Percentiles rank a stretch among this genome's conserved stretches.
Evolutionary conservation across 129 eudicot genomes (phyloP).

Genomic region (Chrysanthemum seticuspe): DNA sequence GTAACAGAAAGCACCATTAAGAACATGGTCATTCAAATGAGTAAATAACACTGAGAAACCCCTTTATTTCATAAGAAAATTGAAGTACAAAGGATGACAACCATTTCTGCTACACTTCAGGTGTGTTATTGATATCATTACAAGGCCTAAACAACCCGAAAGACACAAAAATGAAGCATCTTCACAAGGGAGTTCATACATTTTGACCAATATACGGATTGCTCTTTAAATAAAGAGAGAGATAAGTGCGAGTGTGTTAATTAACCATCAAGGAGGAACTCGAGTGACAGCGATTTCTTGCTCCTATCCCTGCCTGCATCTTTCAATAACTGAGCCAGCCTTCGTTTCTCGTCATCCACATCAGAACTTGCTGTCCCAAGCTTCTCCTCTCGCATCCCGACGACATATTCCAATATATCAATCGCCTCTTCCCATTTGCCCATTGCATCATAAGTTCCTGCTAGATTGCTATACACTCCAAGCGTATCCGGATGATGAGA

Average conservation of each 20-base stretch:
- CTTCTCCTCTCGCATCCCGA: conserved; percentile 79
- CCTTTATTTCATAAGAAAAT: neutral
- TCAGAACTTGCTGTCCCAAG: conserved; percentile 87
- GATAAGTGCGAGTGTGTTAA: conserved; percentile 5
- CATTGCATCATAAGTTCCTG: conserved; percentile 96
- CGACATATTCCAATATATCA: conserved; percentile 70
- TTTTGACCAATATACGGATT: conserved; percentile 21
- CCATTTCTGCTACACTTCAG: conserved; percentile 15
- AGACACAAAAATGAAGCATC: conserved; percentile 30
- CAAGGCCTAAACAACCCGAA: neutral
- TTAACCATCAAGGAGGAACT: conserved; percentile 51
- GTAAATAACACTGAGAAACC: neutral
- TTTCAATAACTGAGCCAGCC: conserved; percentile 54
- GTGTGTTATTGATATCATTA: neutral
- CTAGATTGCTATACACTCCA: conserved; percentile 88
- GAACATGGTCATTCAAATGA: neutral
- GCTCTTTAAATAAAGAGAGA: conserved; percentile 26
- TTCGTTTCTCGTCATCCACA: conserved; percentile 72
- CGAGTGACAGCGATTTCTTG: conserved; percentile 67
- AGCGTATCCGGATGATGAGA: conserved; percentile 81
- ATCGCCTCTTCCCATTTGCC: conserved; percentile 90
- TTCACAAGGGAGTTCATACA: conserved; percentile 20
- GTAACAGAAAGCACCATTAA: neutral
- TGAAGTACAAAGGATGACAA: conserved; percentile 22
- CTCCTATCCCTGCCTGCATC: conserved; percentile 63